Percentiles rank a stretch among this genome's conserved stretches.
These are phyloP conservation scores for Komagataella pastoris DNA, from an alignment of 805 yeast species.

Conservation along the genomic window DNA sequence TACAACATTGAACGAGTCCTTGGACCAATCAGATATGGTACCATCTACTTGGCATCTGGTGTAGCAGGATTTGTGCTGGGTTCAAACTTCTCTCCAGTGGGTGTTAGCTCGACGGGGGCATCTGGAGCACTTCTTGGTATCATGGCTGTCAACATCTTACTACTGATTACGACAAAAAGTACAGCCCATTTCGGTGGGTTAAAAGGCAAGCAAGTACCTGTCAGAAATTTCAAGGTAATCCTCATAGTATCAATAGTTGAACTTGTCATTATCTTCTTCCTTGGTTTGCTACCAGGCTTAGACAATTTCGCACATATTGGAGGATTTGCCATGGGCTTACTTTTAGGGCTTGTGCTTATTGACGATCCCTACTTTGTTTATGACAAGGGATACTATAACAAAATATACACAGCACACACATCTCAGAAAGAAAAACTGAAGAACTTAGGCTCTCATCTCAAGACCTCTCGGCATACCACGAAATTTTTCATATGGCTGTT, in stretches of 20 bases:
- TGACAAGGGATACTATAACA: slow-evolving; percentile 7
- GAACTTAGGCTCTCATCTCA: neutral
- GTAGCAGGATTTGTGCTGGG: slow-evolving; percentile 57
- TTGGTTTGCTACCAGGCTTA: slow-evolving; percentile 60
- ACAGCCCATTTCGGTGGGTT: slow-evolving; percentile 21
- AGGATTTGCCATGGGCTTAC: slow-evolving; percentile 52
- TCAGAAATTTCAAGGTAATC: slow-evolving; percentile 25
- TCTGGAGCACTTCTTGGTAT: slow-evolving; percentile 63
- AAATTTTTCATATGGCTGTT: slow-evolving; percentile 37
- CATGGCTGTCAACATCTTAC: slow-evolving; percentile 45
- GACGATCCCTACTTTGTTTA: slow-evolving; percentile 39
- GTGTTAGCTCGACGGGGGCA: slow-evolving; percentile 57
- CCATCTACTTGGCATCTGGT: slow-evolving; percentile 49
- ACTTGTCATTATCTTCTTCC: slow-evolving; percentile 40
- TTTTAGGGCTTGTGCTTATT: slow-evolving; percentile 33
- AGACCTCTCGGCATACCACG: neutral
- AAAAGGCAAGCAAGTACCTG: neutral
- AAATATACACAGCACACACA: slow-evolving; percentile 3
- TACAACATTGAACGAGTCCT: slow-evolving; percentile 40
- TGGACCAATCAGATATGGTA: slow-evolving; percentile 37
- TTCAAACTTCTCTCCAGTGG: slow-evolving; percentile 55
- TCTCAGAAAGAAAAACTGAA: neutral
- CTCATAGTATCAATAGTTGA: slow-evolving; percentile 38
- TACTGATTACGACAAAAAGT: slow-evolving; percentile 36
- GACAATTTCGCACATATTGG: slow-evolving; percentile 71